These are phyloP conservation scores for Achlya hypogyna DNA, from an alignment of 352 stramenopile species.

Conservation along the genomic window DNA sequence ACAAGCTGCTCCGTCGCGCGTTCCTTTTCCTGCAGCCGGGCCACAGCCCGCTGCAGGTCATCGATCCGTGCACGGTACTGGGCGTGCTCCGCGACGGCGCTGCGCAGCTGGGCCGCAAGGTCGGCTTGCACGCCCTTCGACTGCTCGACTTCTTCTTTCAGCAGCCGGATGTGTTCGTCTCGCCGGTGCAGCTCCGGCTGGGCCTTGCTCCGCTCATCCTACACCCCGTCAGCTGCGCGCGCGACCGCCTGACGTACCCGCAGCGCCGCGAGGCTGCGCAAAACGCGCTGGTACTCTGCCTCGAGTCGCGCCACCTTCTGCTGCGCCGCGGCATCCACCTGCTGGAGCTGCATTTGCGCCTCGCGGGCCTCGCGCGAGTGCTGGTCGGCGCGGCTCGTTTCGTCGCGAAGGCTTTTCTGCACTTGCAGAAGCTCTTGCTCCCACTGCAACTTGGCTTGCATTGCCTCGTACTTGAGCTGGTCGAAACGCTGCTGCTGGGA, in stretches of 20 bases:
- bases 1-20: not conserved
- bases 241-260: not conserved
- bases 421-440: constrained; percentile 7
- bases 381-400: not conserved
- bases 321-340: not conserved
- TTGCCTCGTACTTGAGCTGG: not conserved
- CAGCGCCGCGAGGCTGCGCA: not conserved
- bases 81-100: not conserved
- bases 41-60: not conserved
- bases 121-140: not conserved
- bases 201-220: not conserved
- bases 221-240: not conserved
- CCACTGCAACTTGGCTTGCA: constrained; percentile 12
- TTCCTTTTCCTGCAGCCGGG: not conserved
- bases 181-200: not conserved
- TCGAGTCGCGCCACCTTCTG: constrained; percentile 5
- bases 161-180: constrained; percentile 10
- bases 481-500: not conserved
- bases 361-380: not conserved
- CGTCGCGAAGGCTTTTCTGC: not conserved
- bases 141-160: constrained; percentile 13
- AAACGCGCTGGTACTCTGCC: constrained; percentile 4
- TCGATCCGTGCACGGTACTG: not conserved
- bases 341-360: not conserved
- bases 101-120: not conserved